phyloP scores from a whole-genome alignment of 768 basidiomycete genomes.

The Xerocomus spinulosus region DNA sequence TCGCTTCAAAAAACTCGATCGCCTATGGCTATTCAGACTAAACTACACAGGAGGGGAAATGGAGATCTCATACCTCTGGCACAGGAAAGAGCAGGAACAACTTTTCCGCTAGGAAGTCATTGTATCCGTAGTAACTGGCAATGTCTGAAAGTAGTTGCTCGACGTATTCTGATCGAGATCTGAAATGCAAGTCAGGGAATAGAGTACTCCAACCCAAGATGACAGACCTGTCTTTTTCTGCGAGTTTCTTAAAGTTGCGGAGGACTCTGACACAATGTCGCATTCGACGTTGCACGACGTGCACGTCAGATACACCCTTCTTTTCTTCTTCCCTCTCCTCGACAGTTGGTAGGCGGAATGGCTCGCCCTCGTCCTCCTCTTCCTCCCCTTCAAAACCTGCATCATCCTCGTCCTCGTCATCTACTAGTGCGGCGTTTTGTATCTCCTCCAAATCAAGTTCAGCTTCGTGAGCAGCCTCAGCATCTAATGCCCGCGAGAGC shows the following conservation, averaged over 20 bases:
- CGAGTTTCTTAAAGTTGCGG: slow-evolving; percentile 64
- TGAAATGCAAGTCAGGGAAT: slow-evolving; percentile 31
- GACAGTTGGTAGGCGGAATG: slow-evolving; percentile 64
- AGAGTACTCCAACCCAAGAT: slow-evolving; percentile 3
- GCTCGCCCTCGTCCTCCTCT: slow-evolving; percentile 32
- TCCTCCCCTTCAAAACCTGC: slow-evolving; percentile 37
- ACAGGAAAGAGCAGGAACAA: slow-evolving; percentile 91
- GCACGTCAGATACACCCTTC: slow-evolving; percentile 62
- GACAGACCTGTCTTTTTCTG: slow-evolving; percentile 57
- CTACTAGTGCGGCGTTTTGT: slow-evolving; percentile 47
- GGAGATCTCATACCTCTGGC: slow-evolving; percentile 60
- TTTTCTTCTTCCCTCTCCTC: slow-evolving; percentile 73
- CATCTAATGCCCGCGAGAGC: slow-evolving; percentile 74
- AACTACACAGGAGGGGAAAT: neutral
- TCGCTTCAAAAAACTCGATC: slow-evolving; percentile 97
- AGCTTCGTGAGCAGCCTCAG: slow-evolving; percentile 59
- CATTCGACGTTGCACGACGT: slow-evolving; percentile 75
- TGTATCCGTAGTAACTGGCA: slow-evolving; percentile 96
- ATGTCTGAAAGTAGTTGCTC: slow-evolving; percentile 87
- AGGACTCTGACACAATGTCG: slow-evolving; percentile 70
- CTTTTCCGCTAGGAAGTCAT: slow-evolving; percentile 91
- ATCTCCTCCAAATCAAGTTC: slow-evolving; percentile 65
- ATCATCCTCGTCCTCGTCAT: slow-evolving; percentile 46
- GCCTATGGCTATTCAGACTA: slow-evolving; percentile 48
- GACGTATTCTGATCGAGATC: slow-evolving; percentile 85